Evolutionary conservation across 2,329 filamentous ascomycete species (phyloP), one percentile per base, ranked within the genome.

Genomic region (Claviceps fusiformis): DNA sequence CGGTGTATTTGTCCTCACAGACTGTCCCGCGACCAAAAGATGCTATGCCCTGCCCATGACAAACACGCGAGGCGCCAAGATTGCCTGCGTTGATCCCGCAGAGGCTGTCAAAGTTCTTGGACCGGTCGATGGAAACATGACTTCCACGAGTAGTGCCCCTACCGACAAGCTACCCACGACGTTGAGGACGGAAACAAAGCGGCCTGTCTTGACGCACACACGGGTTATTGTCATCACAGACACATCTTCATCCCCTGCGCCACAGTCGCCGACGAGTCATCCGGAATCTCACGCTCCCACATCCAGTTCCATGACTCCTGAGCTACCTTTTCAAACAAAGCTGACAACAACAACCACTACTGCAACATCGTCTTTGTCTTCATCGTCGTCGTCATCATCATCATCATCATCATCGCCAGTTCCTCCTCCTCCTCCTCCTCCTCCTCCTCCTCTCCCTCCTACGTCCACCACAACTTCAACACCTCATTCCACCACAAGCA

Each of bases 41-140:
- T 83, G 80, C 64, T 76, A 73, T 51, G 80, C 77, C 2, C 64
- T 82, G 58, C 81, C 81, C 0, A 74, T 81, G 70, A 73, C 71
- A 43, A 73, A 65, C 11, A 71, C 70, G 0, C 61, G 62, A 0
- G 79, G 78, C 3, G 75, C 79, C 10, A 63, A 69, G 54, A 67
- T 83, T 29, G 72, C 70, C 3, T 83, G 80, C 58, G 67, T 69
- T 33, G 66, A 74, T 51, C 61, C 65, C 10, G 62, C 62, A 3
- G 64, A 66, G 2, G 79, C 77, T 0, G 62, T 67, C 46, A 64
- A 61, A 4, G 67, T 79, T 8, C 65, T 82, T 3, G 75, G 73
- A 8, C 59, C 54, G 31, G 57, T 47, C n/a, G 57, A 54, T 1
- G 55, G 47, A 52, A 58, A 48, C 11, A 46, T 50, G 31, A 56